These are phyloP conservation scores for Verticillium albo-atrum DNA, from an alignment of 2,329 filamentous ascomycete species.

Conservation along the genomic window DNA sequence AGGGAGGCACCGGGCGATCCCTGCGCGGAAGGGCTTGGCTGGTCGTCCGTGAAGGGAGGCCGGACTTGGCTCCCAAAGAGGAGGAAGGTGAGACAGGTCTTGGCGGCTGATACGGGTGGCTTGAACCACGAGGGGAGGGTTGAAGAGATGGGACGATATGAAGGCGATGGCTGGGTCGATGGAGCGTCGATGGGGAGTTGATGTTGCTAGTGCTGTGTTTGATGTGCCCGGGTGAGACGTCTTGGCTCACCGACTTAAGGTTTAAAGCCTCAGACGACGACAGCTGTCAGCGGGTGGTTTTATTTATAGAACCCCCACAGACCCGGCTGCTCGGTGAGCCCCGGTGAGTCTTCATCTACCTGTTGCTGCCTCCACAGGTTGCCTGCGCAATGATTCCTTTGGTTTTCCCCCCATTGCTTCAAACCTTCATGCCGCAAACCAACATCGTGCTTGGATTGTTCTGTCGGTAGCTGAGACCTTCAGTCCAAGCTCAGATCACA, in stretches of 20 bases:
- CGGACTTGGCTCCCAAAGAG: neutral
- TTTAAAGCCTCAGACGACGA: neutral
- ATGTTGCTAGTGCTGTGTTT: neutral
- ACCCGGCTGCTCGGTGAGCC: neutral
- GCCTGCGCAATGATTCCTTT: no score
- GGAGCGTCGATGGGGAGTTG: neutral
- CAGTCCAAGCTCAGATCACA: no score
- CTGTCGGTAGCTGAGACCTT: no score
- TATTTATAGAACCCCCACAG: neutral
- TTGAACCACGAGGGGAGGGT: neutral
- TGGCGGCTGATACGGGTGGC: neutral
- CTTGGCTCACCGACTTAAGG: neutral
- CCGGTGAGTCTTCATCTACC: neutral
- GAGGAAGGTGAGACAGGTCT: neutral
- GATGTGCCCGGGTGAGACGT: neutral
- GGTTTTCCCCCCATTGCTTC: no score
- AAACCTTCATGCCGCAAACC: no score
- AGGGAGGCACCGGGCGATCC: neutral
- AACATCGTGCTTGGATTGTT: no score
- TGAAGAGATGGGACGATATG: neutral
- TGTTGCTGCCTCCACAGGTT: no score
- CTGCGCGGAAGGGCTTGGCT: neutral
- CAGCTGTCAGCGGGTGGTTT: neutral
- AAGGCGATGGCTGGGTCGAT: neutral
- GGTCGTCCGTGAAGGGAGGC: neutral